These are phyloP conservation scores for Erodium maritimum DNA, from an alignment of 345 rosid genomes.

Conservation along the genomic window DNA sequence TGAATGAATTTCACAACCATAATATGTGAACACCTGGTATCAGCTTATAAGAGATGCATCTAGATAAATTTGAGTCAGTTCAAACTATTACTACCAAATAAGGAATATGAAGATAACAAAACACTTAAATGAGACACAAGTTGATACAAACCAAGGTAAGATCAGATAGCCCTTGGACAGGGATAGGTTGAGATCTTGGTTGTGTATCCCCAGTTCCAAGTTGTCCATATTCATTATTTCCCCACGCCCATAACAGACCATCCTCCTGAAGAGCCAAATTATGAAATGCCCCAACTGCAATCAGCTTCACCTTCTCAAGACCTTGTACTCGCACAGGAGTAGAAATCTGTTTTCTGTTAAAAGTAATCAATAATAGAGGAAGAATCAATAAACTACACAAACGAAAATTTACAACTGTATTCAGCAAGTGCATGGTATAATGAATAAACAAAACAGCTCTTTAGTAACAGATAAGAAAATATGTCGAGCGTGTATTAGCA, in stretches of 20 bases:
- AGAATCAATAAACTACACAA: neutral
- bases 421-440: neutral
- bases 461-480: neutral
- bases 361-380: neutral
- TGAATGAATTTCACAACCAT: neutral
- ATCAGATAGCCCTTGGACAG: slow-evolving; percentile 76
- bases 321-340: slow-evolving; percentile 98
- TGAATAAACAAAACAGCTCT: neutral
- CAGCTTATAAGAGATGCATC: too few species aligned
- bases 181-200: slow-evolving; percentile 92
- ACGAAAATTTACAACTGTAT: neutral
- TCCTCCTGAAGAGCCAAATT: slow-evolving; percentile 94
- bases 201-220: slow-evolving; percentile 99
- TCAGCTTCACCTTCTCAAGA: slow-evolving; percentile 72
- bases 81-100: neutral
- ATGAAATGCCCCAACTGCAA: slow-evolving; percentile 98
- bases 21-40: too few species aligned
- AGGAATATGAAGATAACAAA: neutral
- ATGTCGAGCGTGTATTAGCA: neutral
- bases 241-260: slow-evolving; percentile 97
- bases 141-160: slow-evolving; percentile 57
- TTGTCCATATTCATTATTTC: slow-evolving; percentile 97
- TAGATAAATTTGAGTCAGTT: too few species aligned
- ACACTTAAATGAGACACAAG: neutral
- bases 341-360: slow-evolving; percentile 83